Percentiles rank a stretch among this genome's conserved stretches.
Conservation (phyloP, 2,329 filamentous ascomycete species). For the Fusarium succisae region DNA sequence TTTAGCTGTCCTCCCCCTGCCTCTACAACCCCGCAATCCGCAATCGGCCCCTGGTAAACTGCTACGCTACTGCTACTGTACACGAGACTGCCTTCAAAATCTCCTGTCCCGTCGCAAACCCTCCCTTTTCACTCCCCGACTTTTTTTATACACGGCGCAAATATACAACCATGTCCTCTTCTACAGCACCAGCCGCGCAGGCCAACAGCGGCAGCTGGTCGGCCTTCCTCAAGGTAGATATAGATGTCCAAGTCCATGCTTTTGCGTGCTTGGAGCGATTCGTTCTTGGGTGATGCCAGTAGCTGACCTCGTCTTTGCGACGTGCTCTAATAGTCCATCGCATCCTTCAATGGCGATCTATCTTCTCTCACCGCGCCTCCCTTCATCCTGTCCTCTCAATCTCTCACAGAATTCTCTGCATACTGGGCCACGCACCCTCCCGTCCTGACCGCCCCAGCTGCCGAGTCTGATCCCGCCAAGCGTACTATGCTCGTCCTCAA, state of each 20-base stretch:
- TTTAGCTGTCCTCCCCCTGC: conserved; percentile 14
- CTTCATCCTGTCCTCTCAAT: conserved; percentile 82
- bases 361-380: conserved; percentile 83
- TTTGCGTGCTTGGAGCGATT: not conserved
- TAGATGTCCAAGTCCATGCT: conserved; percentile 38
- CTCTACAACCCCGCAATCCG: conserved; percentile 41
- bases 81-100: conserved; percentile 31
- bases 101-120: conserved; percentile 19
- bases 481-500: conserved; percentile 88
- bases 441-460: conserved; percentile 83
- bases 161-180: conserved; percentile 45
- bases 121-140: conserved; percentile 1
- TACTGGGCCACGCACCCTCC: conserved; percentile 85
- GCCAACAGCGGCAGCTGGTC: conserved; percentile 60
- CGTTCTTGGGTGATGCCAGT: not conserved
- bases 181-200: conserved; percentile 45
- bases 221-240: conserved; percentile 60
- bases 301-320: conserved; percentile 24
- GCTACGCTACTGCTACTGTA: conserved; percentile 3
- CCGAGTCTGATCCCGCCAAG: conserved; percentile 81
- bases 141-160: conserved; percentile 4
- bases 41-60: conserved; percentile 36
- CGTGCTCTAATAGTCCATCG: conserved; percentile 67
- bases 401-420: conserved; percentile 81
- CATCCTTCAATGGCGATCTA: conserved; percentile 84